Base-by-base conservation (phyloP, 2,329 filamentous ascomycete species). In the Ilyonectria sp. region DNA sequence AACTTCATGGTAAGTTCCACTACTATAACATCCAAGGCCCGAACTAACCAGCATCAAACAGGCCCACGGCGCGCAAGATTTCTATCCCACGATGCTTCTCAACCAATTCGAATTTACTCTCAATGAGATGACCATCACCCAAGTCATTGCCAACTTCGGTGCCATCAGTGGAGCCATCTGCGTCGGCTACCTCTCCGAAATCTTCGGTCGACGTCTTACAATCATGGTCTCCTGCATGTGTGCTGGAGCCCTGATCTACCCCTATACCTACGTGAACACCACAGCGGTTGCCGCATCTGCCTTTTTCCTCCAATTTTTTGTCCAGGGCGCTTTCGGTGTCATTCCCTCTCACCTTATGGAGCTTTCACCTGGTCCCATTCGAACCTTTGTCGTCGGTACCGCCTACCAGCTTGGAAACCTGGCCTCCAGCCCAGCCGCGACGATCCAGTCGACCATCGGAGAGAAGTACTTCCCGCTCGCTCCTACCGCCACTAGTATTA, bases 1-100 rank as follows among this genome's bases (percentile, higher is more conserved):
- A 97, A 97, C 82, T 97, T 96, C 78, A 94, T 96, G 92, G 40
- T 43, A n/a, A 43, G 40, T 40, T 6, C n/a, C 5, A 43, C 8
- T 15, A 5, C 40, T 43, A n/a, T n/a, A n/a, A 43, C 40, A 33
- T 10, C 11, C 8, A 43, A 43, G 6, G 5, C 15, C 19, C n/a
- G 7, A 43, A 43, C 40, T 43, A 19, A 43, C 15, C 15, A 43
- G 15, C 8, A n/a, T 43, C 17, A 4, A 7, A n/a, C 40, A 43
- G 40, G 40, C 40, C 40, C 40, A 43, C 17, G 40, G 40, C 40
- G 40, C 40, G 40, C 40, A 43, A 43, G 40, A 43, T n/a, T 49
- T 49, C 6, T 49, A 49, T 23, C 23, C 23, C 46, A 29, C 23
- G 46, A 26, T 29, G 46, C 13, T 49, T 26, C 23, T 49, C 13